Percentiles rank a stretch among this genome's conserved stretches.
Conservation (phyloP, 1,139 yeast species). For the Zygoascus hellenicus region DNA sequence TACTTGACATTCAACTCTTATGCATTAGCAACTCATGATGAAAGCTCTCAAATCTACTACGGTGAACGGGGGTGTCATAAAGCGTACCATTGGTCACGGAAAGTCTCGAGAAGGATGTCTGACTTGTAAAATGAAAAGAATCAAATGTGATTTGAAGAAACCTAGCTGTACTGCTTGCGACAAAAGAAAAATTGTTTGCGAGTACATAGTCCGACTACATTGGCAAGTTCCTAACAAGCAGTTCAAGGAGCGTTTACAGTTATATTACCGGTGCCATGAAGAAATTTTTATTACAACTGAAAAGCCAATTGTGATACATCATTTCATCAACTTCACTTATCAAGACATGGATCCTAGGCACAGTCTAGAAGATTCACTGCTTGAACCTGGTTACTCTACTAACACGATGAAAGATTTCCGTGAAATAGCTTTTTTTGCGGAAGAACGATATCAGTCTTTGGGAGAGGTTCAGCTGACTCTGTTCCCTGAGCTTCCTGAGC, state of each 20-base stretch:
- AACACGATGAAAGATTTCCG: too few species aligned
- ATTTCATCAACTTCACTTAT: constrained; percentile 1
- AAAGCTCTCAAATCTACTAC: too few species aligned
- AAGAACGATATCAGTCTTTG: background rate
- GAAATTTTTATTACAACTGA: background rate
- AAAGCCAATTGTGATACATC: background rate
- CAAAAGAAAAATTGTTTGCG: background rate
- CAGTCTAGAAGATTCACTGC: too few species aligned
- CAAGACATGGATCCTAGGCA: background rate
- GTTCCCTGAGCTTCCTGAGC: constrained; percentile 1
- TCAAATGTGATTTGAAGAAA: background rate
- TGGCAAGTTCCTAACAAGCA: constrained; percentile 2
- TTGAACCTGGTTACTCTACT: too few species aligned
- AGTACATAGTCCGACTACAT: background rate
- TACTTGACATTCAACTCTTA: too few species aligned
- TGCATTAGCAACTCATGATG: too few species aligned
- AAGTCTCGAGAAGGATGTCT: constrained; percentile 4
- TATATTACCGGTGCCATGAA: background rate
- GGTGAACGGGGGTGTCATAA: too few species aligned
- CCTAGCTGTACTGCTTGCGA: background rate
- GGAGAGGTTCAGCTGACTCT: background rate
- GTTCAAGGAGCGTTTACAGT: background rate
- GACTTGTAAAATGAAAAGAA: background rate
- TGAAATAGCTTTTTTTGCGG: background rate
- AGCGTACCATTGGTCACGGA: too few species aligned